Base-by-base conservation (phyloP, 2,329 filamentous ascomycete species). In the Fusarium sp. region DNA sequence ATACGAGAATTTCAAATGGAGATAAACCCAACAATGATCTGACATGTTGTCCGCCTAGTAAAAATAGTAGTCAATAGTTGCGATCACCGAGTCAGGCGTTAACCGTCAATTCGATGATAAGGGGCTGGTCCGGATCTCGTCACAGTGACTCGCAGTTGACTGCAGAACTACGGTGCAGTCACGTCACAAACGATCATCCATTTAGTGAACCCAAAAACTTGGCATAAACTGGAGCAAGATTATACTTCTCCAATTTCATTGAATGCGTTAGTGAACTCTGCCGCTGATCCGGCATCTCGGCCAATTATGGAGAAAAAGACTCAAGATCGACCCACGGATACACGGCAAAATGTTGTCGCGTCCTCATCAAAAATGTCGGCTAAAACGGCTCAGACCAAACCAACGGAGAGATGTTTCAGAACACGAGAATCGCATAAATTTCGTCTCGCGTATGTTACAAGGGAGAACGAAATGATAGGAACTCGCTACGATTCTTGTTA, bases 251-350 rank as follows among this genome's bases (percentile, higher is more conserved):
- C 7, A 23, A n/a, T 1, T 18, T 58, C 19, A 58, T 59, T 58
- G 30, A 50, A 35, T 50, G 32, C 23, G 32, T 35, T 23, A 11
- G 28, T 50, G 15, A n/a, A 9, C 23, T 30, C 6, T n/a, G 43
- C 19, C 25, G 50, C 25, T 60, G 60, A 49, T 64, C 60, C 62
- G 61, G 64, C 60, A 66, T 67, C 64, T 23, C 44, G 38, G 18
- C 37, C 49, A 65, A 52, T 19, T 58, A 21, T 58, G 60, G 43
- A 38, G 23, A 44, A 44, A 42, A 44, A 35, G 11, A 30, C 19
- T 21, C 5, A 9, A 25, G 49, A 50, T 50, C 9, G 38, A 66
- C 43, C 35, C 52, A 67, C 64, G 64, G 62, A 42, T 67, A 15
- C 62, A 60, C 62, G 62, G 64, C 62, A 52, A 67, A 52, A 54